phyloP scores from a whole-genome alignment of 768 basidiomycete genomes.

The Wakefieldia striispora region DNA sequence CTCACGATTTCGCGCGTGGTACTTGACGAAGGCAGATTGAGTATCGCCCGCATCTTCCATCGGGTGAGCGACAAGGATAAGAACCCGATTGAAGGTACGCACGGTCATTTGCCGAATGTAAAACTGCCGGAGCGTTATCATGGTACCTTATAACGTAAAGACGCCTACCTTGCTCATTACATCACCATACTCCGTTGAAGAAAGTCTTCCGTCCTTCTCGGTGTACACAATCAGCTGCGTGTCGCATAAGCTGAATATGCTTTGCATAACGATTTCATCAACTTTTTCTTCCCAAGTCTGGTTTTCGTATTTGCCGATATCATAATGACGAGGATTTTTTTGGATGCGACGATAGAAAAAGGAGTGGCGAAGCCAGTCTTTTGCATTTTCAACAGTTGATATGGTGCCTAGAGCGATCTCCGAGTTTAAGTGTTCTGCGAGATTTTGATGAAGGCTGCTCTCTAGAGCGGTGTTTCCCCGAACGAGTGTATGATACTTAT shows the following conservation, averaged over 20 bases:
- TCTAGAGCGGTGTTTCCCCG: constrained; percentile 80
- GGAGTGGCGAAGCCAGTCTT: constrained; percentile 78
- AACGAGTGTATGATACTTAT: constrained; percentile 66
- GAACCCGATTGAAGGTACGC: constrained; percentile 10
- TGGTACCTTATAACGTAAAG: background rate
- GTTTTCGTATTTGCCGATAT: constrained; percentile 50
- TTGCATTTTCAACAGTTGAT: constrained; percentile 62
- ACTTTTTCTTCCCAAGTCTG: constrained; percentile 70
- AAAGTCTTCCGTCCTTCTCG: constrained; percentile 42
- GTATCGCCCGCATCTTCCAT: constrained; percentile 64
- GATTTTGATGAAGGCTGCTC: constrained; percentile 77
- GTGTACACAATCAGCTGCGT: constrained; percentile 57
- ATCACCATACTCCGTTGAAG: constrained; percentile 75
- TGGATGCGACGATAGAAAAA: constrained; percentile 87
- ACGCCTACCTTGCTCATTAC: constrained; percentile 78
- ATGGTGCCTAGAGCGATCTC: constrained; percentile 91
- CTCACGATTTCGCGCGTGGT: constrained; percentile 68
- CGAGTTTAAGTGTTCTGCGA: constrained; percentile 91
- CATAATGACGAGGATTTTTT: constrained; percentile 79
- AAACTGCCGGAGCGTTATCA: constrained; percentile 45
- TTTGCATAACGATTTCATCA: constrained; percentile 71
- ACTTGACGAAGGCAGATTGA: constrained; percentile 54
- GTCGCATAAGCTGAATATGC: constrained; percentile 56
- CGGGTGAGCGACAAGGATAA: background rate
- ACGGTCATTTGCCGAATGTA: constrained; percentile 74